Evolutionary conservation across 768 basidiomycete species (phyloP), one percentile per base, ranked within the genome.

Genomic region (Neoboletus brunneissimus): DNA sequence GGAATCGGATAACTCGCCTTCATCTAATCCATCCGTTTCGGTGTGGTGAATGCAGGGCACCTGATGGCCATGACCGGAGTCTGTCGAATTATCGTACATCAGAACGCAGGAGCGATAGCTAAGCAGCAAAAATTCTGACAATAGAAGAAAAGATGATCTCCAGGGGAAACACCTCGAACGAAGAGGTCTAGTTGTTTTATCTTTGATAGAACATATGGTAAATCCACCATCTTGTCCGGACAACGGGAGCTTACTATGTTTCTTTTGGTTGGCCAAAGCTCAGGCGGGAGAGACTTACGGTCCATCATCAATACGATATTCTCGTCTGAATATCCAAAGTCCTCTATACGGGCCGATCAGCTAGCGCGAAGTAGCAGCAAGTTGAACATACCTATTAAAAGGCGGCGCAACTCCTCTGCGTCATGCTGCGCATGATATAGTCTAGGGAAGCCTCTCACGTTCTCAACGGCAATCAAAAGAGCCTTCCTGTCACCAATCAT

Each of bases 81-180:
- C 79, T 80, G 55, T 51, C 27, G n/a, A 37, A 29, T n/a, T 6
- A 20, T 13, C 15, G 4, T 23, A 27, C 31, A 16, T 62, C 29
- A 56, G 51, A 29, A 42, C n/a, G 18, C 6, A 2, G 22, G 34
- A 18, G 23, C 8, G 20, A 18, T 18, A 5, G 3, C 5, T 8
- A 22, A 1, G 15, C 5, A 27, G 29, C 2, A 41, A 25, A 1
- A 13, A 16, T 5, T 20, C 78, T 54, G 51, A 85, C 83, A 86
- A 43, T 83, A 82, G 54, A 86, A 83, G 57, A 84, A 81, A 59
- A 83, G 80, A 2, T 66, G 76, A 56, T 85, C 84, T 0, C 79
- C 79, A 4, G 76, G 57, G 18, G 72, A 66, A 10, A 77, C 78
- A 35, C 67, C 79, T 31, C 67, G 57, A 0, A 83, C 79, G 8